phyloP scores from a whole-genome alignment of 345 rosid genomes.

The Eucalyptus marginata region DNA sequence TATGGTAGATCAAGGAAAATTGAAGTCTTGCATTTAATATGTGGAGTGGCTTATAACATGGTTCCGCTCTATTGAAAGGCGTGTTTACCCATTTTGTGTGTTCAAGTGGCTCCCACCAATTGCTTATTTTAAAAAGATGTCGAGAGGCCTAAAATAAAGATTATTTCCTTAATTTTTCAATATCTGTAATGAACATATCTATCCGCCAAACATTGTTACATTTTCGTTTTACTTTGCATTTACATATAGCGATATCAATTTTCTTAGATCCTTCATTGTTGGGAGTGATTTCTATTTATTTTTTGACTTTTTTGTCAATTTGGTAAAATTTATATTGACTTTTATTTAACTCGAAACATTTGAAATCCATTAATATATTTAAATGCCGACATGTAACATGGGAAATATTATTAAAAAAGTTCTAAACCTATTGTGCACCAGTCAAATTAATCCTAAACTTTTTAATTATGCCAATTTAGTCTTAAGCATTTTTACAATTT shows the following conservation, averaged over 20 bases:
- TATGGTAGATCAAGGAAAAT: too few species aligned
- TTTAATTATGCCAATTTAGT: too few species aligned
- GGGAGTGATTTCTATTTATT: too few species aligned
- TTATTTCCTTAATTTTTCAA: too few species aligned
- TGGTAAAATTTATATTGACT: background rate
- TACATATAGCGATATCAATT: too few species aligned
- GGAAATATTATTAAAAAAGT: too few species aligned
- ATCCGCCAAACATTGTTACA: background rate
- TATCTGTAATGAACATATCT: background rate
- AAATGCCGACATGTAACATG: background rate
- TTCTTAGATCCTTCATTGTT: background rate
- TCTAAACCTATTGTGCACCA: accelerated
- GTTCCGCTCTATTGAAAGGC: background rate
- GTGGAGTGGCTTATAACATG: too few species aligned
- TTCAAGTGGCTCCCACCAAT: background rate
- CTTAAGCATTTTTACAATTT: background rate
- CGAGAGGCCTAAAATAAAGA: background rate
- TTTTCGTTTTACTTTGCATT: background rate
- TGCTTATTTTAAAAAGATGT: background rate
- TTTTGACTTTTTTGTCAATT: background rate
- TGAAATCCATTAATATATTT: background rate
- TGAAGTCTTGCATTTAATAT: too few species aligned
- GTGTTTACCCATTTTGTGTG: background rate
- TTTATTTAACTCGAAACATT: background rate
- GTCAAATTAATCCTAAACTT: too few species aligned